Evolutionary conservation across 805 yeast species (phyloP), one percentile per base, ranked within the genome.

Genomic region (Candida khao-thaluensis): DNA sequence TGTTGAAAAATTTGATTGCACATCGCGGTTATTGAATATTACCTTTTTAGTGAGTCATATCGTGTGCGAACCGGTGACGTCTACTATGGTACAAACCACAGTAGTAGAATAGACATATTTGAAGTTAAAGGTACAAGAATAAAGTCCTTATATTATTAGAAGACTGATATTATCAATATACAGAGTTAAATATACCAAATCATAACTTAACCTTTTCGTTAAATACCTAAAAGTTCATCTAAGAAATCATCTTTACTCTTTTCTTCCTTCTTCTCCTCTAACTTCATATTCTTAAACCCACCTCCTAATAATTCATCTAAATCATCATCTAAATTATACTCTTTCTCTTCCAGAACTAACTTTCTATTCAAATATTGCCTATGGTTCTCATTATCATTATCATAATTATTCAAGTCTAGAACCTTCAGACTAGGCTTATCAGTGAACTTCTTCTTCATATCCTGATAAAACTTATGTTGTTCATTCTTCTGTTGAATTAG

Each of bases 351-450:
- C 23, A 17, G 42, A 0, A 43, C 34, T n/a, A 64, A 29, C 33
- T 49, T 56, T 10, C 43, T 37, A 41, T 63, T 59, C 41, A 62
- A 49, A 15, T 42, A 45, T 2, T 48, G 52, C 40, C 59, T 34
- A 43, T 54, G 68, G 3, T 12, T 20, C 9, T 40, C 43, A 35
- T 63, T 69, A 15, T 44, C 38, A 7, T 32, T 41, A 32, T 56
- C 53, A 29, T 53, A 49, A 38, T 64, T 69, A 44, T 69, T 60
- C 42, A 69, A 55, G 30, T 67, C 72, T 8, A 67, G 42, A 1
- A 66, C 60, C 28, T 55, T 56, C 10, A 27, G 33, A 8, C 16
- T 12, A 7, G 30, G 26, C 16, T 38, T 14, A 7, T 22, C 43
- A n/a, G 50, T 59, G 38, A 64, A 66, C 39, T 50, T 61, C 20